Conservation (phyloP, 495 filamentous ascomycete species). For the Podospora sp. region DNA sequence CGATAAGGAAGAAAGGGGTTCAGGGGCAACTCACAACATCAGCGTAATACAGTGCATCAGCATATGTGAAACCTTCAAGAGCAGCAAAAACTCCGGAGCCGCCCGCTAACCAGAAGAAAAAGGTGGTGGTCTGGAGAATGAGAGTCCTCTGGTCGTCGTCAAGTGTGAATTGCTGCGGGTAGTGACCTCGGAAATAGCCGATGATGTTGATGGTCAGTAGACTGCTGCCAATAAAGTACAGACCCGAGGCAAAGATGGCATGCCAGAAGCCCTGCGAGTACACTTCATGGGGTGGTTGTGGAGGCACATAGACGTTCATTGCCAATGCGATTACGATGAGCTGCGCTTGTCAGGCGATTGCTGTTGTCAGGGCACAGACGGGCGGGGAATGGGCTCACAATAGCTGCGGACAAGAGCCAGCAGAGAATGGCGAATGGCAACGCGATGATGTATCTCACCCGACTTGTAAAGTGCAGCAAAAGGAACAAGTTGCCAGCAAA, state of each 20-base stretch:
- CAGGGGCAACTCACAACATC: slow-evolving; percentile 50
- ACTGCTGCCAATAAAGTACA: slow-evolving; percentile 66
- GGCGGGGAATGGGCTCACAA: slow-evolving; percentile 57
- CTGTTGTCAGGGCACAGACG: background rate
- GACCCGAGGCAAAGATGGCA: slow-evolving; percentile 66
- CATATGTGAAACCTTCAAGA: slow-evolving; percentile 67
- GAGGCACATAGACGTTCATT: slow-evolving; percentile 64
- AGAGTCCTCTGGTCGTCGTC: slow-evolving; percentile 75
- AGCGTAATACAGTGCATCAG: slow-evolving; percentile 72
- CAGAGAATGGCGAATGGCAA: slow-evolving; percentile 67
- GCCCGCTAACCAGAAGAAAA: slow-evolving; percentile 70
- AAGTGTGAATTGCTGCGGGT: slow-evolving; percentile 73
- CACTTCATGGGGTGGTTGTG: slow-evolving; percentile 56
- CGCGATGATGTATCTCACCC: slow-evolving; percentile 74
- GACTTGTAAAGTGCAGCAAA: slow-evolving; percentile 75
- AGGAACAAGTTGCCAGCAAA: slow-evolving; percentile 72
- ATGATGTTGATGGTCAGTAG: slow-evolving; percentile 77
- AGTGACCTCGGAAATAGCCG: slow-evolving; percentile 75
- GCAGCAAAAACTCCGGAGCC: slow-evolving; percentile 65
- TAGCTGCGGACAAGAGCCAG: slow-evolving; percentile 67
- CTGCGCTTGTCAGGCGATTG: slow-evolving; percentile 35
- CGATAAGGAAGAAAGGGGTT: background rate
- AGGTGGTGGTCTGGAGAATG: slow-evolving; percentile 77
- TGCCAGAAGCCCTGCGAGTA: slow-evolving; percentile 81
- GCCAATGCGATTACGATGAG: slow-evolving; percentile 62